Percentiles rank a stretch among this genome's conserved stretches.
phyloP scores from a whole-genome alignment of 2,329 filamentous ascomycete genomes.

The Ploettnerulaceae sp. region DNA sequence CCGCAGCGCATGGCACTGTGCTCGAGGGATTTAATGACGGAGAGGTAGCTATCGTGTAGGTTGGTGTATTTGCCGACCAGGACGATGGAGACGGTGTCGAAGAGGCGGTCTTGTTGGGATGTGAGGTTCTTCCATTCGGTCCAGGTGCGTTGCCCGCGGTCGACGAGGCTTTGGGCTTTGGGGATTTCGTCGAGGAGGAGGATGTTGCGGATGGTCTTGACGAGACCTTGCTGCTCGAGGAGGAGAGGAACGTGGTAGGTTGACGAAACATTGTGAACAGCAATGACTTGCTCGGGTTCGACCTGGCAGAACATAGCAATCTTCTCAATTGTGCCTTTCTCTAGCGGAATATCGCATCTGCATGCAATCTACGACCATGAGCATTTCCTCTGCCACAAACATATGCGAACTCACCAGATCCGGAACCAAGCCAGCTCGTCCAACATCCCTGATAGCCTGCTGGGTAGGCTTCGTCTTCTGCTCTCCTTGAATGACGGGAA shows the following conservation, averaged over 20 bases:
- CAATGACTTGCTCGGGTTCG: slow-evolving; percentile 76
- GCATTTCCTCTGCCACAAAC: slow-evolving; percentile 4
- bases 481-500: slow-evolving; percentile 65
- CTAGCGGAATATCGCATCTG: slow-evolving; percentile 75
- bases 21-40: slow-evolving; percentile 80
- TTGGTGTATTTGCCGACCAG: slow-evolving; percentile 90
- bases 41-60: slow-evolving; percentile 81
- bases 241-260: slow-evolving; percentile 96
- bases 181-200: slow-evolving; percentile 58
- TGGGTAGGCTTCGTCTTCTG: slow-evolving; percentile 98
- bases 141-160: slow-evolving; percentile 69
- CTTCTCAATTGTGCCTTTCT: slow-evolving; percentile 72
- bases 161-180: slow-evolving; percentile 48
- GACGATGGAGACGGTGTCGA: slow-evolving; percentile 71
- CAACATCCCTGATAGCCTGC: slow-evolving; percentile 76
- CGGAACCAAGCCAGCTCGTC: slow-evolving; percentile 53
- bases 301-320: slow-evolving; percentile 88
- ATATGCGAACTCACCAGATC: slow-evolving; percentile 21
- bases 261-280: slow-evolving; percentile 82
- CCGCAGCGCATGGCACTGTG: slow-evolving; percentile 85
- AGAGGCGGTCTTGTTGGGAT: slow-evolving; percentile 58
- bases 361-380: slow-evolving; percentile 69
- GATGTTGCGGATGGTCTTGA: slow-evolving; percentile 59
- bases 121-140: slow-evolving; percentile 70
- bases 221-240: slow-evolving; percentile 73